Conservation (phyloP, 108 stramenopile species). For the Parietichytrium sp. region DNA sequence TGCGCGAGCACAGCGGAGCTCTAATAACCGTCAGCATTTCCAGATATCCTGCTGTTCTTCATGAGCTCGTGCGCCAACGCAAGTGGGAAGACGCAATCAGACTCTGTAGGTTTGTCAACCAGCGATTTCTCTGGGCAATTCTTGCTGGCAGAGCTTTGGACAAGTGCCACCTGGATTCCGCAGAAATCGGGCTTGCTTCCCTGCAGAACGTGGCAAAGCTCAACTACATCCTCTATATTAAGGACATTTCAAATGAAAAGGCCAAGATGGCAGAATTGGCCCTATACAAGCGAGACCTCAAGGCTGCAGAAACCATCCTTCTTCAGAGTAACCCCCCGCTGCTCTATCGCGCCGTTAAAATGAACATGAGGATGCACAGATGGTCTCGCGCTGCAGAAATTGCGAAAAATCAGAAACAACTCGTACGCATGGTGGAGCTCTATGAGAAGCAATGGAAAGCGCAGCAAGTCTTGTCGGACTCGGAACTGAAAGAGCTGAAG, state of each 20-base stretch:
- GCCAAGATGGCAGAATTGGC: constrained; percentile 59
- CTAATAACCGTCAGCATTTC: constrained; percentile 63
- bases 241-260: constrained; percentile 54
- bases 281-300: constrained; percentile 45
- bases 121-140: constrained; percentile 55
- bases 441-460: constrained; percentile 52
- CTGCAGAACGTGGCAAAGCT: constrained; percentile 63
- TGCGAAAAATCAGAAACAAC: constrained; percentile 49
- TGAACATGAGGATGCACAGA: constrained; percentile 59
- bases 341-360: constrained; percentile 66
- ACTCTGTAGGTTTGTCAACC: constrained; percentile 59
- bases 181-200: constrained; percentile 62
- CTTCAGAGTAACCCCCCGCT: constrained; percentile 65
- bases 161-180: constrained; percentile 56
- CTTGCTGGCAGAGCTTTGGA: constrained; percentile 62
- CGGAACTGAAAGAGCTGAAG: constrained; percentile 5
- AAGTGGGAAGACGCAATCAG: constrained; percentile 62
- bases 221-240: constrained; percentile 58
- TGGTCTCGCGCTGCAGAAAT: constrained; percentile 63
- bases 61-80: constrained; percentile 42
- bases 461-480: background rate
- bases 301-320: constrained; percentile 66
- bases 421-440: constrained; percentile 51
- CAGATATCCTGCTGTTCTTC: constrained; percentile 49
- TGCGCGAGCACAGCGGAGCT: constrained; percentile 79